Percentiles rank a stretch among this genome's conserved stretches.
Evolutionary conservation across 1,284 basidiomycete species (phyloP).

Genomic region (Leucoagaricus sp.): DNA sequence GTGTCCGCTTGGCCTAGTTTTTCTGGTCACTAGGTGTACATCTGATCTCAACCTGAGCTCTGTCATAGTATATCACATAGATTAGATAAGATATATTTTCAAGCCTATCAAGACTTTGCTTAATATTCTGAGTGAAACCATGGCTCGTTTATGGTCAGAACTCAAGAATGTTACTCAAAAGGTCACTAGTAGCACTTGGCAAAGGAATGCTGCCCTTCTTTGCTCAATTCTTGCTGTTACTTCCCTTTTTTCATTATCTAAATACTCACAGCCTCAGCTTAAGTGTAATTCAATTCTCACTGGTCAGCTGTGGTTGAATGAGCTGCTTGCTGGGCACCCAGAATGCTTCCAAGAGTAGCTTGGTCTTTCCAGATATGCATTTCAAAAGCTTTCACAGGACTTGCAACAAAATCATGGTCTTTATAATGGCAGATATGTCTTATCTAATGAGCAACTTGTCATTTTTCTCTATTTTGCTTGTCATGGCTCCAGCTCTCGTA

Average conservation of each 20-base stretch:
- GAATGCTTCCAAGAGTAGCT: not conserved
- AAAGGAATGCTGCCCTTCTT: not conserved
- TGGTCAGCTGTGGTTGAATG: not conserved
- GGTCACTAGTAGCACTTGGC: not conserved
- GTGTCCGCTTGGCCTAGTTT: not conserved
- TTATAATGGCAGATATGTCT: conserved; percentile 16
- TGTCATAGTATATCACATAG: not conserved
- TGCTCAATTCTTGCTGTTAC: not conserved
- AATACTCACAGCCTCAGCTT: not conserved
- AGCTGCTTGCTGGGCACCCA: conserved; percentile 5
- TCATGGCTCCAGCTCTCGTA: conserved; percentile 16
- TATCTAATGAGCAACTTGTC: conserved; percentile 26
- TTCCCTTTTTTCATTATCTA: not conserved
- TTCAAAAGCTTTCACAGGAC: conserved; percentile 4
- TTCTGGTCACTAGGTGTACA: not conserved
- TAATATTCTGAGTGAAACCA: not conserved
- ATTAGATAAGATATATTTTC: not conserved
- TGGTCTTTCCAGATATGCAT: not conserved
- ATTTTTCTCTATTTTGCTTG: conserved; percentile 25
- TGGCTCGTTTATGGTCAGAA: not conserved
- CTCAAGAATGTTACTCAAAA: not conserved
- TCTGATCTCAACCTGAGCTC: not conserved
- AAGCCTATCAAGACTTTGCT: not conserved
- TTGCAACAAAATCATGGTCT: conserved; percentile 10
- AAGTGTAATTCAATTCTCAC: conserved; percentile 9